These are phyloP conservation scores for Ophiocordyceps camponoti-rufipedis DNA, from an alignment of 2,329 filamentous ascomycete genomes.

Conservation along the genomic window DNA sequence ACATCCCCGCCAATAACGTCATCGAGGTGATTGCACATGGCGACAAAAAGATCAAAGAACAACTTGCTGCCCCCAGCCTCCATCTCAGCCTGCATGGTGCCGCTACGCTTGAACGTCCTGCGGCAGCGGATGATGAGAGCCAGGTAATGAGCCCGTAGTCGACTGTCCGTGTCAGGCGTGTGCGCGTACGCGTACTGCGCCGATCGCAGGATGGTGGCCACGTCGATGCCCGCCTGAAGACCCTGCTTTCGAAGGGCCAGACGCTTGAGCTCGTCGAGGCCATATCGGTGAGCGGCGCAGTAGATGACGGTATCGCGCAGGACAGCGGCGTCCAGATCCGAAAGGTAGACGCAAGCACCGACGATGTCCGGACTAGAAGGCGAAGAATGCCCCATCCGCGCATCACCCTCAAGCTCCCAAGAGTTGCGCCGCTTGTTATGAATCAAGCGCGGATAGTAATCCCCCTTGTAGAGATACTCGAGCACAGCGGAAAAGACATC, in stretches of 20 bases:
- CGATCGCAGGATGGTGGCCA: constrained; percentile 77
- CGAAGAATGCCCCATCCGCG: constrained; percentile 22
- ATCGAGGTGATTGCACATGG: constrained; percentile 96
- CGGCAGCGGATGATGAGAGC: constrained; percentile 93
- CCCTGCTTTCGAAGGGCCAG: constrained; percentile 89
- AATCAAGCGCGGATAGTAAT: constrained; percentile 81
- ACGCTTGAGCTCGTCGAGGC: constrained; percentile 79
- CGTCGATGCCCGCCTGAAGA: constrained; percentile 79
- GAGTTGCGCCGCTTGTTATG: constrained; percentile 73
- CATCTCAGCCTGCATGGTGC: constrained; percentile 98
- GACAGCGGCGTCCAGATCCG: constrained; percentile 55
- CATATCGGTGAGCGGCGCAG: constrained; percentile 80
- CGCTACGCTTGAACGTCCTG: constrained; percentile 94
- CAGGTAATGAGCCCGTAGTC: constrained; percentile 90
- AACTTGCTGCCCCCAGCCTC: constrained; percentile 76
- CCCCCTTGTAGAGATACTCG: constrained; percentile 93
- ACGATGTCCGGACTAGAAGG: constrained; percentile 22
- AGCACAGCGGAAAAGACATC: constrained; percentile 87
- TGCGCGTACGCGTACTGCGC: constrained; percentile 92
- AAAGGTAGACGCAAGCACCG: constrained; percentile 44
- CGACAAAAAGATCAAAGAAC: constrained; percentile 97
- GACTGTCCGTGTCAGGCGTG: constrained; percentile 82
- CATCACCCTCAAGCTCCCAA: constrained; percentile 69
- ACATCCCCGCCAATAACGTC: constrained; percentile 75
- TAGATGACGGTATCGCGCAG: constrained; percentile 90